Percentiles rank a stretch among this genome's conserved stretches.
phyloP scores from a whole-genome alignment of 208 protist species.

The Vickermania ingenoplastis region DNA sequence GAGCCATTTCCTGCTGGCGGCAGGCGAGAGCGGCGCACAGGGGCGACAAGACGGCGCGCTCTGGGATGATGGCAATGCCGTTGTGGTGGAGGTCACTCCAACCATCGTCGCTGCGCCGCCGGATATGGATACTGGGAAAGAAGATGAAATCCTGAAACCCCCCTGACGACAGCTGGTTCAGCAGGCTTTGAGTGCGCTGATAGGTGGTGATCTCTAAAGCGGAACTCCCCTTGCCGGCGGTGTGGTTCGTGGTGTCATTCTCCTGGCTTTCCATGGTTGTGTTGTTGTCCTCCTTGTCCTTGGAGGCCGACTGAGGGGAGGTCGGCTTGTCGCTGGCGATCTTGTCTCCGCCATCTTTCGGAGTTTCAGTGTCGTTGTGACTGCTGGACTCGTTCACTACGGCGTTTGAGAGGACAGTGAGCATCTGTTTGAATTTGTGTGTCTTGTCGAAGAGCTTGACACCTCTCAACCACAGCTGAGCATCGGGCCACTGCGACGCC shows the following conservation, averaged over 20 bases:
- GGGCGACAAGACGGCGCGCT: conserved; percentile 38
- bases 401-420: conserved; percentile 18
- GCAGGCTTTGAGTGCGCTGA: conserved; percentile 10
- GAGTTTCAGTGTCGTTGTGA: neutral
- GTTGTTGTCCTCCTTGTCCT: neutral
- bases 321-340: too few relatives aligned
- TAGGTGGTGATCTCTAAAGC: neutral
- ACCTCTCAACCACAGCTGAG: neutral
- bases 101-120: conserved; percentile 37
- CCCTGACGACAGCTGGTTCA: conserved; percentile 13
- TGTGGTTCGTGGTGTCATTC: neutral
- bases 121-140: conserved; percentile 17
- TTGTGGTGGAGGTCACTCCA: conserved; percentile 4
- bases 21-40: conserved; percentile 49
- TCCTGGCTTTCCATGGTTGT: too few relatives aligned
- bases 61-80: conserved; percentile 30
- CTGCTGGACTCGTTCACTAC: conserved; percentile 1
- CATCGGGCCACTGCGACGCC: neutral
- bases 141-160: conserved; percentile 5
- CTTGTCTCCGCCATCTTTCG: neutral
- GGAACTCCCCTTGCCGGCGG: neutral
- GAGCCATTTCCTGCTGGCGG: conserved; percentile 43
- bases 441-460: conserved; percentile 6
- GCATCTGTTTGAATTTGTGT: conserved; percentile 12
- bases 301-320: neutral